Evolutionary conservation across 441 rosid species (phyloP), one percentile per base, ranked within the genome.

Genomic region (Euphorbia corollata): DNA sequence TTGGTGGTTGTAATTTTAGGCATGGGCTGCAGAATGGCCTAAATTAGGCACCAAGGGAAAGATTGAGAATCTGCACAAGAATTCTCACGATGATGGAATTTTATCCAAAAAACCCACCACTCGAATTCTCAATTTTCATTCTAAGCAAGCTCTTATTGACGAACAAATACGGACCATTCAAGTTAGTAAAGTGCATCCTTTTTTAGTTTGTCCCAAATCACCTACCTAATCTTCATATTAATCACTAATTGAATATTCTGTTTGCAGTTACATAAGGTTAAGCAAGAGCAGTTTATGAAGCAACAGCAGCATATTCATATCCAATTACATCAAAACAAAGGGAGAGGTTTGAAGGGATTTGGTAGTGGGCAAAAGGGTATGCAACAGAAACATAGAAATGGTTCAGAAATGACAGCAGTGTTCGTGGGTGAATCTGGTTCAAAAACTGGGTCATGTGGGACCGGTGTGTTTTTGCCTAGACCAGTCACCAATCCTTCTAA

Each of bases 401-500:
- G 75, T 68, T 80, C 91, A 0, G 86, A 83, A 6, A 85, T 81
- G 80, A 84, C 80, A 59, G 90, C 89, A n/a, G 85, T 88, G 78
- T 84, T 85, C 68, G 86, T 85, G 13, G 75, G 77, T 30, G 84
- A 84, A 68, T 54, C 84, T n/a, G 80, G 86, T 73, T 71, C 87
- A 8, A 77, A 64, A 76, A 72, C 63, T 19, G 80, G 78, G 32
- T 80, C 95, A 61, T 90, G 75, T 68, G 98, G 98, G 36, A 92
- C 98, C 3, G 97, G 98, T 23, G 98, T 92, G 58, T 92, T 90
- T 83, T 80, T 92, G 79, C 97, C 97, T 63, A 78, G 82, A 63
- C 77, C 75, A 45, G 77, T 65, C 19, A 76, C 74, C 54, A 74
- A 81, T 22, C 68, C 84, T 68, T 43, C 69, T 65, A 83, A 85